A percentile compares a stretch with the other conserved stretches of the same genome.
phyloP scores from a whole-genome alignment of 345 rosid genomes.

The Rhizophora apiculata region DNA sequence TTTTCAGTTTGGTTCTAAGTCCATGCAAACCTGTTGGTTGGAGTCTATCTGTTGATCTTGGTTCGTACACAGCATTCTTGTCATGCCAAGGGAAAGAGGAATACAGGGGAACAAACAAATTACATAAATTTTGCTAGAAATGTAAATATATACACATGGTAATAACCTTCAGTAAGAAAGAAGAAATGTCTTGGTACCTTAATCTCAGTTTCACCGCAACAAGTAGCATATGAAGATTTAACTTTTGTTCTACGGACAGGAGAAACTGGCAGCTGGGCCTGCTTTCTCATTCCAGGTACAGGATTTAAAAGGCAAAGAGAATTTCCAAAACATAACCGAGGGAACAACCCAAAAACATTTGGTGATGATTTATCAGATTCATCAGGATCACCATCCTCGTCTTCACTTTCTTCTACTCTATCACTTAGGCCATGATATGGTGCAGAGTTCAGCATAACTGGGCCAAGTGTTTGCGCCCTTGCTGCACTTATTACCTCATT shows the following conservation, averaged over 20 bases:
- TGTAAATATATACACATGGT: neutral
- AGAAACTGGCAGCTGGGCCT: slow-evolving; percentile 34
- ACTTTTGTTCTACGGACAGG: slow-evolving; percentile 43
- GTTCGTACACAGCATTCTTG: slow-evolving; percentile 16
- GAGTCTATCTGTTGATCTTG: slow-evolving; percentile 7
- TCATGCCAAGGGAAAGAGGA: slow-evolving; percentile 26
- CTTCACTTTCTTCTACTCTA: slow-evolving; percentile 40
- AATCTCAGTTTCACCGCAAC: slow-evolving; percentile 28
- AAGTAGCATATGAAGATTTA: slow-evolving; percentile 34
- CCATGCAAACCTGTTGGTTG: slow-evolving; percentile 20
- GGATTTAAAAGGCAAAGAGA: slow-evolving; percentile 63
- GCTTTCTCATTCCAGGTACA: slow-evolving; percentile 52
- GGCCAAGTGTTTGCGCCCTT: slow-evolving; percentile 20
- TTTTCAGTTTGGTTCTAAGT: slow-evolving; percentile 28
- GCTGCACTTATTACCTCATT: slow-evolving; percentile 23
- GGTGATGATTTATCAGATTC: slow-evolving; percentile 34
- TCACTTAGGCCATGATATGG: slow-evolving; percentile 24
- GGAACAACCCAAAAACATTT: slow-evolving; percentile 67
- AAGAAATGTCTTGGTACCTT: slow-evolving; percentile 38
- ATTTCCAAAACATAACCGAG: slow-evolving; percentile 61
- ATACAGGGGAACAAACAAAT: neutral
- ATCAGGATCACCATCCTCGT: slow-evolving; percentile 44
- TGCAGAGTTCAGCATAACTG: slow-evolving; percentile 27
- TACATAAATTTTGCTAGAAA: neutral
- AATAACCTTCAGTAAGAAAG: neutral